Evolutionary conservation across 2,329 filamentous ascomycete species (phyloP), one percentile per base, ranked within the genome.

Genomic region (Arthroderma sp.): DNA sequence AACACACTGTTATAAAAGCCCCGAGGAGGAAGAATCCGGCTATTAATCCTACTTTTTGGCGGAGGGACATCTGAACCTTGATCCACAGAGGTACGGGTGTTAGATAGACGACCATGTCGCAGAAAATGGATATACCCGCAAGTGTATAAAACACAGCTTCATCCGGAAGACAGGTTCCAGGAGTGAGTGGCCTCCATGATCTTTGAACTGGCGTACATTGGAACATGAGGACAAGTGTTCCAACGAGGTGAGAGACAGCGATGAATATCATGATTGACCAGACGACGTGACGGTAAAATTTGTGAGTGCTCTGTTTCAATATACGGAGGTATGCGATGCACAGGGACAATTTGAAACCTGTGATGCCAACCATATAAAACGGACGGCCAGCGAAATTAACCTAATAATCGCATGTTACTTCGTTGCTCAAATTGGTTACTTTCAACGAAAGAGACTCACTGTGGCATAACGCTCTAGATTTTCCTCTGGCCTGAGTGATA

Each of bases 301-400:
- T 59, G 42, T 71, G 69, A 28, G 67, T 65, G 0, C 70, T 74
- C 1, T 68, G 66, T 36, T 66, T 65, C 31, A 75, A 60, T 2
- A 76, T 63, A 4, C 71, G 66, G 11, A 75, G 56, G 49, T 74
- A 75, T 49, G 69, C 72, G 51, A 75, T 67, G 46, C 73, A 60
- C 2, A 75, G 59, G 0, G 72, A 71, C 29, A 74, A 67, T 53
- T 76, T 76, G 64, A 76, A 76, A 46, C 73, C 73, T 47, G 69
- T 70, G 54, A 76, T 73, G 33, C 73, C 73, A 5, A 73, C 41
- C 49, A 75, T 71, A 48, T 76, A 76, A 38, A 75, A 66, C 0
- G 73, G 73, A 2, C 73, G 65, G 1, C 72, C 73, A 4, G 68
- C 69, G 49, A 66, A 75, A 54, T 76, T 76, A 52, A 72, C 58